phyloP scores from a whole-genome alignment of 1,139 yeast genomes.

The Blastobotrys persicus region DNA sequence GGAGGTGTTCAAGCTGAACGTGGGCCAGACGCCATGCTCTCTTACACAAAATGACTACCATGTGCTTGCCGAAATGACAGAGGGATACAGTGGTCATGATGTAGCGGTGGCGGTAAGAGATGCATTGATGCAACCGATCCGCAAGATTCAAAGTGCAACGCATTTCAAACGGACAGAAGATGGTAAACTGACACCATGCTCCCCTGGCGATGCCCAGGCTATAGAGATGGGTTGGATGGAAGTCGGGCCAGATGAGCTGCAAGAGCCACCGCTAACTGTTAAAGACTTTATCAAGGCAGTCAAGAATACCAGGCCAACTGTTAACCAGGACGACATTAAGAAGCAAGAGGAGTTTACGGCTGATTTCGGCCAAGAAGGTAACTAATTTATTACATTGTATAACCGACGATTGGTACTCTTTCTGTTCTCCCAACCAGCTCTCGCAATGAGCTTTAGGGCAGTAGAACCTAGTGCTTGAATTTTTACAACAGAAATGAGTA shows the following conservation, averaged over 20 bases:
- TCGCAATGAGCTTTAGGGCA: neutral
- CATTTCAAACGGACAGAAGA: slow-evolving; percentile 57
- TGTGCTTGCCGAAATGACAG: slow-evolving; percentile 87
- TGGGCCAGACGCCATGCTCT: slow-evolving; percentile 85
- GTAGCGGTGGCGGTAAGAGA: slow-evolving; percentile 95
- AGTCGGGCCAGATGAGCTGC: slow-evolving; percentile 80
- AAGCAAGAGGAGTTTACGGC: slow-evolving; percentile 85
- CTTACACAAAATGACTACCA: slow-evolving; percentile 71
- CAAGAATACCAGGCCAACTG: slow-evolving; percentile 91
- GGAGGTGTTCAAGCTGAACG: slow-evolving; percentile 90
- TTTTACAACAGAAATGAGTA: no score
- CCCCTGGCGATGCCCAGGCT: slow-evolving; percentile 91
- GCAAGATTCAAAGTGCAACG: slow-evolving; percentile 94
- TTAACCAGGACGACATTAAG: slow-evolving; percentile 74
- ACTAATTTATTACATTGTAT: slow-evolving; percentile 38
- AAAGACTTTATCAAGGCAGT: slow-evolving; percentile 94
- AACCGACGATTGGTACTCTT: slow-evolving; percentile 44
- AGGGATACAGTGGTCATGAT: slow-evolving; percentile 97
- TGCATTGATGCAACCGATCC: slow-evolving; percentile 95
- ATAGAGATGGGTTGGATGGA: slow-evolving; percentile 92
- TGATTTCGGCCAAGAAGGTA: slow-evolving; percentile 97
- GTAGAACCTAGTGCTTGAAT: no score
- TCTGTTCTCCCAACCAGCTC: neutral
- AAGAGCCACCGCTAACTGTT: slow-evolving; percentile 84
- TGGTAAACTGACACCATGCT: slow-evolving; percentile 76